A percentile compares a stretch with the other conserved stretches of the same genome.
Conservation (phyloP, 176 grass and related monocot species). For the Triticum turgidum region DNA sequence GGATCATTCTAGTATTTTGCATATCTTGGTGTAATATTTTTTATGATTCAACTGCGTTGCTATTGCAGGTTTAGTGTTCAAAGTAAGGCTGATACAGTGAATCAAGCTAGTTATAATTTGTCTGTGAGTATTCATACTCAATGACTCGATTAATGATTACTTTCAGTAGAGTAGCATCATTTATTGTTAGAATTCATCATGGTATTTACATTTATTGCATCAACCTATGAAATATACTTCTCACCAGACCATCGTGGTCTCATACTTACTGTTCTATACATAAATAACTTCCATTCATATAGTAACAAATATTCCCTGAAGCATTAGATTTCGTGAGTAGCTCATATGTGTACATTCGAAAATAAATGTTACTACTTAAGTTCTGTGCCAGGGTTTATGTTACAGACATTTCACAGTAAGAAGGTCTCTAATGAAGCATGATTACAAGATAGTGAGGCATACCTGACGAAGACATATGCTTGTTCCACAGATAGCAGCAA, state of each 20-base stretch:
- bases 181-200: not conserved
- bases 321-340: not conserved
- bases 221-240: not conserved
- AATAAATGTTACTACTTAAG: not conserved
- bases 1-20: too few relatives aligned
- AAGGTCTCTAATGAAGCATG: not conserved
- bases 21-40: not conserved
- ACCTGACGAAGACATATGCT: slow-evolving; percentile 98
- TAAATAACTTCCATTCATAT: not conserved
- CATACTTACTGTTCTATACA: not conserved
- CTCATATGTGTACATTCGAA: not conserved
- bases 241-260: not conserved
- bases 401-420: not conserved
- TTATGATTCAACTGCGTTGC: not conserved
- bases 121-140: not conserved
- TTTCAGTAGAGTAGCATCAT: not conserved
- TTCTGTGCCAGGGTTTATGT: not conserved
- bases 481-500: slow-evolving; percentile 81
- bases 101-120: not conserved
- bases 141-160: not conserved
- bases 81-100: not conserved
- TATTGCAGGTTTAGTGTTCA: slow-evolving; percentile 1
- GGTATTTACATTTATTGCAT: not conserved
- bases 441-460: not conserved
- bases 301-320: not conserved